Percentiles rank a stretch among this genome's conserved stretches.
Conservation (phyloP, 108 stramenopile genomes). For the Mayamaea pseudoterrestris region DNA sequence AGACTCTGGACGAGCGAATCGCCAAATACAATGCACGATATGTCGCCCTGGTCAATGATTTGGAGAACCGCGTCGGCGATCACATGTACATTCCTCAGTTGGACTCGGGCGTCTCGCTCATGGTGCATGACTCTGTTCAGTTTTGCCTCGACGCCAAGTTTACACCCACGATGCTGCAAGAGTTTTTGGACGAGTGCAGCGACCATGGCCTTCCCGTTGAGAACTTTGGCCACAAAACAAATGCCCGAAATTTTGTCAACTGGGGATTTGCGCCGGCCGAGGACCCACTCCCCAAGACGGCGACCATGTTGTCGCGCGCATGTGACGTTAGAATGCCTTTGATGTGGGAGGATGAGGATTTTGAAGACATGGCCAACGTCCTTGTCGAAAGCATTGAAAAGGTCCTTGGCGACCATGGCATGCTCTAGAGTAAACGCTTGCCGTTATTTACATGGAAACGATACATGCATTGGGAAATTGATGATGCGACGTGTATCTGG, state of each 20-base stretch:
- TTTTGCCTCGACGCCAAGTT: conserved; percentile 62
- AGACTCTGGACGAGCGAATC: conserved; percentile 62
- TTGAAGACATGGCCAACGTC: conserved; percentile 67
- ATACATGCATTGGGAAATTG: too few relatives aligned
- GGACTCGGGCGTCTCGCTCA: conserved; percentile 53
- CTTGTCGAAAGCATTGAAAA: conserved; percentile 48
- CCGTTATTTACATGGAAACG: too few relatives aligned
- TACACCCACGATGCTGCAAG: conserved; percentile 49
- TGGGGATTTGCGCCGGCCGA: conserved; percentile 84
- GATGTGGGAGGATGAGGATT: conserved; percentile 84
- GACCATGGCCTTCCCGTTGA: conserved; percentile 79
- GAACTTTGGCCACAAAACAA: conserved; percentile 75
- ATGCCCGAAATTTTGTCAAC: conserved; percentile 84
- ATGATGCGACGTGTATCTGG: too few relatives aligned
- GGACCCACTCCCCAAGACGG: conserved; percentile 70
- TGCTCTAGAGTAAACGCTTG: conserved; percentile 16
- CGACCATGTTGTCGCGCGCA: conserved; percentile 66
- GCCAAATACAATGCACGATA: conserved; percentile 72
- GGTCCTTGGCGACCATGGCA: conserved; percentile 31
- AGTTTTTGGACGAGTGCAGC: conserved; percentile 55
- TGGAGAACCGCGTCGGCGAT: conserved; percentile 45
- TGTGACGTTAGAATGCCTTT: conserved; percentile 81
- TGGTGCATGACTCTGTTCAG: conserved; percentile 81
- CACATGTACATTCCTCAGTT: conserved; percentile 54
- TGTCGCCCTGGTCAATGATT: conserved; percentile 28